phyloP scores from a whole-genome alignment of 1,284 basidiomycete genomes.

The Apiotrichum mycotoxinovorans region DNA sequence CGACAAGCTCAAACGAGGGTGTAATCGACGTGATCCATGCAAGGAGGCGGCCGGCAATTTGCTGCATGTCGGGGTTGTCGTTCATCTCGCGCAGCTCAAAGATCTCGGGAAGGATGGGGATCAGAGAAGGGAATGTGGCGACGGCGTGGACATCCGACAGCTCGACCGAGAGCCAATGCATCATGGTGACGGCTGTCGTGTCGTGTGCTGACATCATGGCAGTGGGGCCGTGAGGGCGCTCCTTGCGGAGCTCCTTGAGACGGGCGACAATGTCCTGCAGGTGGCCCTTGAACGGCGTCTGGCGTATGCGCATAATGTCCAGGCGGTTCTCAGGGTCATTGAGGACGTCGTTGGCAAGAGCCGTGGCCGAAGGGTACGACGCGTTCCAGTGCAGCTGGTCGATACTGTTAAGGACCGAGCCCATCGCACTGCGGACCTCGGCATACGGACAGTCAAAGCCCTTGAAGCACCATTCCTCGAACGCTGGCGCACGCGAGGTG shows the following conservation, averaged over 20 bases:
- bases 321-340: constrained; percentile 54
- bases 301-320: constrained; percentile 71
- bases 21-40: constrained; percentile 52
- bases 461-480: constrained; percentile 67
- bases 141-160: constrained; percentile 71
- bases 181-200: constrained; percentile 67
- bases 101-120: constrained; percentile 62
- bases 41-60: constrained; percentile 48
- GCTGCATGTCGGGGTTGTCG: constrained; percentile 50
- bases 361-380: constrained; percentile 63
- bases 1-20: constrained; percentile 50
- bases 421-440: constrained; percentile 72
- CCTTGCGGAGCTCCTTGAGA: constrained; percentile 65
- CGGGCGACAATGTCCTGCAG: constrained; percentile 58
- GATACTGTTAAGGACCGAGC: constrained; percentile 63
- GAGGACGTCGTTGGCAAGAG: constrained; percentile 64
- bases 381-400: constrained; percentile 69
- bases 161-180: constrained; percentile 70
- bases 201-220: constrained; percentile 84
- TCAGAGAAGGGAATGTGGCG: constrained; percentile 69
- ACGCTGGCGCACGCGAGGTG: constrained; percentile 63
- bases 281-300: constrained; percentile 58
- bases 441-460: constrained; percentile 77
- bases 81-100: constrained; percentile 51
- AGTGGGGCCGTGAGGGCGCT: constrained; percentile 77